Percentiles rank a stretch among this genome's conserved stretches.
Conservation (phyloP, 2,329 filamentous ascomycete genomes). For the Arthrobotrys sphaeroides region DNA sequence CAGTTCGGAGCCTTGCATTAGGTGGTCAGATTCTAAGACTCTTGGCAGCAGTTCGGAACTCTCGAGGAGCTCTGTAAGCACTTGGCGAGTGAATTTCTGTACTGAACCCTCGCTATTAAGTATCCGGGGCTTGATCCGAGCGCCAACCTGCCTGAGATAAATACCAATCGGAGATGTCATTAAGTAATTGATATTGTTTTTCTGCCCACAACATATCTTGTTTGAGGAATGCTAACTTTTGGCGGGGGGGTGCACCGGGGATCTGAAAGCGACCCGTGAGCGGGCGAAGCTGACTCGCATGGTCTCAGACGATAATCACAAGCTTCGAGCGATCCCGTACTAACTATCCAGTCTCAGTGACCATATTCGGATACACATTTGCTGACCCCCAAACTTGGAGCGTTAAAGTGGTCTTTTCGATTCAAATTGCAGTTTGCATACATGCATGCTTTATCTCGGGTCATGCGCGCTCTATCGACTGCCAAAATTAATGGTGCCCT, state of each 20-base stretch:
- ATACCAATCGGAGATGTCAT: not conserved
- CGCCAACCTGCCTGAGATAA: not conserved
- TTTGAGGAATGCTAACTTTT: too few relatives aligned
- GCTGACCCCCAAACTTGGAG: too few relatives aligned
- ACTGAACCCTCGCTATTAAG: too few relatives aligned
- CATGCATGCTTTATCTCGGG: too few relatives aligned
- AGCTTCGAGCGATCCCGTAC: not conserved
- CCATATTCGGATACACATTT: too few relatives aligned
- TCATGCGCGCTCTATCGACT: too few relatives aligned
- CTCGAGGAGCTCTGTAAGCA: not conserved
- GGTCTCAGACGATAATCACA: not conserved
- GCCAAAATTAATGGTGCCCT: too few relatives aligned
- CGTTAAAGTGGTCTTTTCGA: too few relatives aligned
- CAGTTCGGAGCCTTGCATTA: constrained; percentile 17
- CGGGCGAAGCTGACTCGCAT: not conserved
- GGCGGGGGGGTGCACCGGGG: not conserved
- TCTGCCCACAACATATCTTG: not conserved
- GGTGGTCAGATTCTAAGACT: not conserved
- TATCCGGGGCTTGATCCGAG: too few relatives aligned
- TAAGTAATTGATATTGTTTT: constrained; percentile 7
- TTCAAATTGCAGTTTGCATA: too few relatives aligned
- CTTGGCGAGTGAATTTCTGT: constrained; percentile 11
- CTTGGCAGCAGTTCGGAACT: constrained; percentile 18
- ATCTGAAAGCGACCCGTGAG: not conserved
- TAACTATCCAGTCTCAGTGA: not conserved